phyloP scores from a whole-genome alignment of 1,139 yeast species.

The Debaryomyces coudertii region DNA sequence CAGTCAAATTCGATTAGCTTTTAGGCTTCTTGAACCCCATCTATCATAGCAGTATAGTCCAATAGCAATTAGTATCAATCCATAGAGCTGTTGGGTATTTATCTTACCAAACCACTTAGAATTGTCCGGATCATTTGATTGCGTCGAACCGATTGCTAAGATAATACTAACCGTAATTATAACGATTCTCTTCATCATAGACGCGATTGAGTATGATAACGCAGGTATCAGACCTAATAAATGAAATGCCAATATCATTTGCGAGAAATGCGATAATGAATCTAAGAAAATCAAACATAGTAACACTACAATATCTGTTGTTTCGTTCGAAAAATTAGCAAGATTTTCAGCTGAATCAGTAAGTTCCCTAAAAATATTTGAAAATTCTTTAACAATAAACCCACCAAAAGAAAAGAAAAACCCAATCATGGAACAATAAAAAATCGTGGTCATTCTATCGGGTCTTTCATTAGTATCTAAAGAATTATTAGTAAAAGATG shows the following conservation, averaged over 20 bases:
- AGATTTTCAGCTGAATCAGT: slow-evolving; percentile 18
- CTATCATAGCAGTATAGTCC: slow-evolving; percentile 46
- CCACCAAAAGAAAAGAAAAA: slow-evolving; percentile 35
- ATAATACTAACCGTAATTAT: slow-evolving; percentile 39
- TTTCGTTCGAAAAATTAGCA: slow-evolving; percentile 16
- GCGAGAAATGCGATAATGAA: slow-evolving; percentile 40
- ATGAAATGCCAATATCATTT: slow-evolving; percentile 41
- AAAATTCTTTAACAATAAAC: slow-evolving; percentile 35
- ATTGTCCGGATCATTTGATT: slow-evolving; percentile 6
- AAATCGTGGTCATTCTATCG: slow-evolving; percentile 42
- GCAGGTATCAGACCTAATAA: slow-evolving; percentile 45
- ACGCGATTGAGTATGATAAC: slow-evolving; percentile 44
- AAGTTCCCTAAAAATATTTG: slow-evolving; percentile 18
- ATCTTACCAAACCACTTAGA: slow-evolving; percentile 32
- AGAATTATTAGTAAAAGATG: slow-evolving; percentile 20
- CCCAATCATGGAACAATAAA: slow-evolving; percentile 42
- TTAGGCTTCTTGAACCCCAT: slow-evolving; percentile 43
- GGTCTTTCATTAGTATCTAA: slow-evolving; percentile 30
- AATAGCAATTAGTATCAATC: slow-evolving; percentile 33
- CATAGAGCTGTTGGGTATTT: slow-evolving; percentile 33
- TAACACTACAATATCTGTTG: slow-evolving; percentile 27
- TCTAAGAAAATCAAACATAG: slow-evolving; percentile 31
- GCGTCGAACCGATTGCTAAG: slow-evolving; percentile 25
- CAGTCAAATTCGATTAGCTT: slow-evolving; percentile 22
- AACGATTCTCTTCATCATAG: slow-evolving; percentile 48